A percentile compares a stretch with the other conserved stretches of the same genome.
Conservation (phyloP, 257 asterid genomes). For the Leptodermis oblonga region DNA sequence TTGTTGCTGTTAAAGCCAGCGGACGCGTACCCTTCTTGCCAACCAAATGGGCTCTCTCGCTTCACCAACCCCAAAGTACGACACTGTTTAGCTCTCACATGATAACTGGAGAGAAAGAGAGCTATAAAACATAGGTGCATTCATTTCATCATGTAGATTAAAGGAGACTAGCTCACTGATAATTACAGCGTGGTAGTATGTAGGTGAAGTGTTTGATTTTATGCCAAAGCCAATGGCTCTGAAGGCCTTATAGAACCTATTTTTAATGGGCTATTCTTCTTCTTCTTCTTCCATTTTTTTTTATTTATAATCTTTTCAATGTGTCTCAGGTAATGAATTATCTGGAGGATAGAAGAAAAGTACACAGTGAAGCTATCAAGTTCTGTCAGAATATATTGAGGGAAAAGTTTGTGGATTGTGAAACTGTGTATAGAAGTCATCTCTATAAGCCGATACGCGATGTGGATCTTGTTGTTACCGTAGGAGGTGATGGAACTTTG, state of each 20-base stretch:
- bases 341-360: constrained; percentile 53
- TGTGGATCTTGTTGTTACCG: constrained; percentile 73
- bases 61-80: constrained; percentile 60
- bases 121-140: neutral
- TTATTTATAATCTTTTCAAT: constrained; percentile 7
- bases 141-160: neutral
- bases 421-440: constrained; percentile 51
- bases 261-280: too few relatives aligned
- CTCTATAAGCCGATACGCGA: constrained; percentile 50
- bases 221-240: constrained; percentile 27
- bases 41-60: constrained; percentile 24
- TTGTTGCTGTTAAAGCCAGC: constrained; percentile 73
- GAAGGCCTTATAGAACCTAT: neutral
- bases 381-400: constrained; percentile 72
- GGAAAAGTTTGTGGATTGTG: constrained; percentile 58
- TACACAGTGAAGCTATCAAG: constrained; percentile 64
- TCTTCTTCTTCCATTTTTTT: too few relatives aligned
- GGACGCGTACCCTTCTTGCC: constrained; percentile 62
- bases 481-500: constrained; percentile 96
- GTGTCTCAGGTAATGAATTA: constrained; percentile 59
- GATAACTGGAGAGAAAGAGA: neutral
- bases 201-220: constrained; percentile 35
- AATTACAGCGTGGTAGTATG: neutral
- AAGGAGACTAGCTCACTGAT: neutral
- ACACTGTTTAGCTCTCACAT: neutral